A percentile compares a stretch with the other conserved stretches of the same genome.
phyloP scores from a whole-genome alignment of 192 early-diverging fungal species.

The Kappamyces sp. region DNA sequence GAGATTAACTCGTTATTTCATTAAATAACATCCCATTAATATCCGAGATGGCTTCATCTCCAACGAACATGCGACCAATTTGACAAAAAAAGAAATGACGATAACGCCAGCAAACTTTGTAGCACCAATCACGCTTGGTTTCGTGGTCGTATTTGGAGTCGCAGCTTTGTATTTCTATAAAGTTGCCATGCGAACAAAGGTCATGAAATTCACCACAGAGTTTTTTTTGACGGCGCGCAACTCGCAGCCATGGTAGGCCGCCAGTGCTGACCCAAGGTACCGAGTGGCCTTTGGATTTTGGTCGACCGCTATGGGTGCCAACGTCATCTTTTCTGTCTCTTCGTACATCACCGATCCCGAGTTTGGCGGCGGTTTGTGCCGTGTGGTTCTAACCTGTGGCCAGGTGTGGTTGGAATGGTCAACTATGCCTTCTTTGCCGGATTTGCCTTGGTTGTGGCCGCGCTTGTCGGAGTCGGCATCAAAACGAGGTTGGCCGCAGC shows the following conservation, averaged over 20 bases:
- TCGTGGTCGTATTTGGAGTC: constrained; percentile 23
- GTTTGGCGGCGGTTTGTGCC: background rate
- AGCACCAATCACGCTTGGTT: constrained; percentile 4
- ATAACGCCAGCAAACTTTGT: background rate
- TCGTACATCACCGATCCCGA: background rate
- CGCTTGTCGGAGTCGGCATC: constrained; percentile 5
- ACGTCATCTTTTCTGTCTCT: constrained; percentile 10
- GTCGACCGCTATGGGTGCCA: constrained; percentile 35
- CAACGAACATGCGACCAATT: too few species aligned
- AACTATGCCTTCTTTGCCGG: constrained; percentile 35
- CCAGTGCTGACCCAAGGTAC: background rate
- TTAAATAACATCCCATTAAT: too few species aligned
- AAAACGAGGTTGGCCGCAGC: constrained; percentile 18
- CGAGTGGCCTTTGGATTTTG: constrained; percentile 34
- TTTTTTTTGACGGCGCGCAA: constrained; percentile 43
- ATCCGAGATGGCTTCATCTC: too few species aligned
- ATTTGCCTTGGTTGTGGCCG: constrained; percentile 30
- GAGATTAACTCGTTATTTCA: too few species aligned
- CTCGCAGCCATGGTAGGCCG: constrained; percentile 14
- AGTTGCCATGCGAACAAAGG: background rate
- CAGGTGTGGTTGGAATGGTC: constrained; percentile 12
- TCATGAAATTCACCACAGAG: constrained; percentile 20
- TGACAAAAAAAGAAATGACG: too few species aligned
- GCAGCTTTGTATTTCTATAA: constrained; percentile 15
- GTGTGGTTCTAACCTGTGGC: too few species aligned